A percentile compares a stretch with the other conserved stretches of the same genome.
Conservation (phyloP, 257 asterid species). For the Dorcoceras hygrometricum region DNA sequence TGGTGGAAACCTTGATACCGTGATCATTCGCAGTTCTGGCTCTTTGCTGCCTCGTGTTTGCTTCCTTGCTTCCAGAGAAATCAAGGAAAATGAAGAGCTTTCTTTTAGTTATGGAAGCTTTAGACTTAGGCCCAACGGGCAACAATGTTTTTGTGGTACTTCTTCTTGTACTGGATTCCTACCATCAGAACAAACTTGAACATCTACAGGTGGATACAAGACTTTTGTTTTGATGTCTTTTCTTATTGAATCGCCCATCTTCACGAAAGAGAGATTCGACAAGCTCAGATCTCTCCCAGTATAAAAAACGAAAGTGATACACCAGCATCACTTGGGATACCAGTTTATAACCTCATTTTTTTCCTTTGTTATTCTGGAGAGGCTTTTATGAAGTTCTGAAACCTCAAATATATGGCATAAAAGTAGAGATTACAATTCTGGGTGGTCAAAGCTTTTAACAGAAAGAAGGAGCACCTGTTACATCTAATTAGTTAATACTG, state of each 20-base stretch:
- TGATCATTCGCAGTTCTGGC: constrained; percentile 69
- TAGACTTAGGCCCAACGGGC: constrained; percentile 40
- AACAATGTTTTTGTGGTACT: constrained; percentile 69
- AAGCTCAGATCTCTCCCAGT: not conserved
- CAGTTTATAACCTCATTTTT: not conserved
- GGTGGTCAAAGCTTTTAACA: not conserved
- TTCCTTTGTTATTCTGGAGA: not conserved
- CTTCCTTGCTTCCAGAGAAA: constrained; percentile 63
- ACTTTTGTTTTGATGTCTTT: not conserved
- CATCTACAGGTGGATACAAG: constrained; percentile 2
- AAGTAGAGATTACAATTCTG: not conserved
- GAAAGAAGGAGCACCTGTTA: not conserved
- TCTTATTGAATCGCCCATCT: constrained; percentile 1
- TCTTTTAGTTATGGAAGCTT: constrained; percentile 73
- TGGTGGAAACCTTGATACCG: constrained; percentile 71
- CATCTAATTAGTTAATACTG: constrained; percentile 29
- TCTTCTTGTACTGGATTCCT: constrained; percentile 58
- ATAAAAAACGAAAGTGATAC: not conserved
- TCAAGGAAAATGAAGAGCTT: constrained; percentile 69
- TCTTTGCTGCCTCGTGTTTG: constrained; percentile 84
- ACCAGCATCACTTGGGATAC: not conserved
- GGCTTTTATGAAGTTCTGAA: not conserved
- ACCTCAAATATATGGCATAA: not conserved
- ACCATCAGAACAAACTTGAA: constrained; percentile 77
- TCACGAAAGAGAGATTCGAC: not conserved